phyloP scores from a whole-genome alignment of 805 yeast genomes.

The Lachancea dasiensis region DNA sequence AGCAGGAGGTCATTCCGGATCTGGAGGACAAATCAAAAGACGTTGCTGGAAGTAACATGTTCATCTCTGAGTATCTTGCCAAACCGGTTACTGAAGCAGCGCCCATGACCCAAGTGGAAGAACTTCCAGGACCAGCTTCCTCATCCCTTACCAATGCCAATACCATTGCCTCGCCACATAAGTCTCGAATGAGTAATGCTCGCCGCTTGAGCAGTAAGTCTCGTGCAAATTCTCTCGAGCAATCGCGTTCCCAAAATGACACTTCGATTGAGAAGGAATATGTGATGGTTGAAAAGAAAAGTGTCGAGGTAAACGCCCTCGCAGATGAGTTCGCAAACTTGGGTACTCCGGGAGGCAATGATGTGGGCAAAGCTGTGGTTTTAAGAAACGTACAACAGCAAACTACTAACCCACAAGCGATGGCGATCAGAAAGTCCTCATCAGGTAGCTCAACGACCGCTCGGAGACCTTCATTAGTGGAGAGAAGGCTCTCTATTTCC shows the following conservation, averaged over 20 bases:
- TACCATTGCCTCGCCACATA: not conserved
- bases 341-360: constrained; percentile 36
- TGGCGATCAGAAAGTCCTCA: constrained; percentile 28
- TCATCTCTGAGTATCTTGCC: constrained; percentile 73
- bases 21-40: constrained; percentile 57
- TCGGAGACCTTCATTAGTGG: constrained; percentile 57
- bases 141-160: constrained; percentile 6
- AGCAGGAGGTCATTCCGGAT: constrained; percentile 38
- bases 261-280: constrained; percentile 71
- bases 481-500: constrained; percentile 59
- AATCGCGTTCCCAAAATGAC: constrained; percentile 34
- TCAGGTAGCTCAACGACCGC: constrained; percentile 44
- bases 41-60: constrained; percentile 66
- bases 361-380: constrained; percentile 38
- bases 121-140: constrained; percentile 14
- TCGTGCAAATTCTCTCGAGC: constrained; percentile 3
- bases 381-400: constrained; percentile 15
- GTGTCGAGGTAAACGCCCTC: constrained; percentile 90
- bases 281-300: constrained; percentile 90
- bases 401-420: constrained; percentile 6
- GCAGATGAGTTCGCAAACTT: constrained; percentile 84
- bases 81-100: constrained; percentile 20
- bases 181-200: constrained; percentile 12
- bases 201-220: not conserved
- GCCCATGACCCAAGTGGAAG: constrained; percentile 7